Base-by-base conservation (phyloP, 1,139 yeast species). In the Yamadazyma mexicana region DNA sequence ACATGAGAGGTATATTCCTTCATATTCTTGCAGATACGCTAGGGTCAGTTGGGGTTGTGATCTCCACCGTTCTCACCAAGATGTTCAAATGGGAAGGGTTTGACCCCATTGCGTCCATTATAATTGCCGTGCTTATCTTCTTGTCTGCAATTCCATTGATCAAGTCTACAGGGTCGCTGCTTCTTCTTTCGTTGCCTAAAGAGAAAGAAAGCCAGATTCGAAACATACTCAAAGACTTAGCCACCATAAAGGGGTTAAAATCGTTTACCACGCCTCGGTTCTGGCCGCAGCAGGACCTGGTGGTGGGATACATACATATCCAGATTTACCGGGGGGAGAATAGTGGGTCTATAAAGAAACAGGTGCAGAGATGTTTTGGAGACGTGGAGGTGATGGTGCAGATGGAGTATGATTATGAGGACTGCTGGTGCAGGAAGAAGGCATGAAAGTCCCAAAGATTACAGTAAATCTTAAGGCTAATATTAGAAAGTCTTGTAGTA, bases 1-100 rank as follows among this genome's bases (percentile, higher is more conserved):
- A 92, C 58, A 87, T 92, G 95, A 81, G 83, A 46, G 99, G 99
- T 17, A 88, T 92, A 9, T 92, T 92, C 52, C 67, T 92, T 33
- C 99, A 92, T 53, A 87, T 92, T 33, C 62, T 92, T 34, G 98
- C 99, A 0, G 99, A 92, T 54, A 92, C 98, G 0, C 68, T 94
- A 25, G 98, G 99, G 0, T 91, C 98, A 0, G 95, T 89, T 0
- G 98, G 98, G 5, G 99, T 94, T 17, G 92, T 94, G 10, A 62
- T 87, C 0, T 89, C 98, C 0, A 92, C 98, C 0, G 42, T 84
- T 2, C 61, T 84, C 30, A 81, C 86, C 17, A 79, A 79, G 42
- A 45, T 75, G 12, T 75, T 82, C 56, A 64, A 71, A 16, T 75
- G 83, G 63, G 69, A 76, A 31, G 86, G 87, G 1, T 87, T 87